Evolutionary conservation across 331 rosid species (phyloP).

Genomic region (Malus hybrid): DNA sequence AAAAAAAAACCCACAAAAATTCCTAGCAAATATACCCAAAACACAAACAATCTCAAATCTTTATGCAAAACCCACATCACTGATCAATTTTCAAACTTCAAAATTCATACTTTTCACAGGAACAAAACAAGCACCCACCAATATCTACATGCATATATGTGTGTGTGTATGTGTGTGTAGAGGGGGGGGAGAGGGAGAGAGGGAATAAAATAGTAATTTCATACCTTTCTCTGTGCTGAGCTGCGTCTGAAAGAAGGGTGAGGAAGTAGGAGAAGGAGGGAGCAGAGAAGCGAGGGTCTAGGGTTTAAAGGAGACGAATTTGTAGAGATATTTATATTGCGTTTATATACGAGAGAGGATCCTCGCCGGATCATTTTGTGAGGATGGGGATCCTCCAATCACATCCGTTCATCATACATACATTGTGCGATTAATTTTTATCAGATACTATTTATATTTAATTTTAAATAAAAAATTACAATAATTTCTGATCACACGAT

Average conservation of each 20-base stretch:
- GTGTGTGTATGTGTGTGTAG: neutral
- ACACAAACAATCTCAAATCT: neutral
- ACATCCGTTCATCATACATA: no score
- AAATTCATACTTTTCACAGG: neutral
- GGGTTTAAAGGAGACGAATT: conserved; percentile 20
- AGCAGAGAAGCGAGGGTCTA: conserved; percentile 5
- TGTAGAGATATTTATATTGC: neutral
- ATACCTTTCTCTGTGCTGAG: conserved; percentile 6
- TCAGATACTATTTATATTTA: no score
- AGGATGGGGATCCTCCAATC: no score
- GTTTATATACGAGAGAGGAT: neutral
- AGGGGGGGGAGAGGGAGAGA: neutral
- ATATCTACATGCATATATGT: neutral
- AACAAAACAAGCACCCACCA: neutral
- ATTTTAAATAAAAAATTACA: no score
- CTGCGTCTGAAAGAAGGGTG: neutral
- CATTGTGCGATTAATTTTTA: no score
- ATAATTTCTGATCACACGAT: no score
- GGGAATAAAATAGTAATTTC: neutral
- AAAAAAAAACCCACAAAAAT: neutral
- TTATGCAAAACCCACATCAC: neutral
- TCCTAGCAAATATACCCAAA: neutral
- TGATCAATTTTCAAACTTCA: neutral
- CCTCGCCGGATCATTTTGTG: no score
- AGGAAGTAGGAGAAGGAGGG: neutral